Base-by-base conservation (phyloP, 768 basidiomycete species). In the Tephrocybe sp. region DNA sequence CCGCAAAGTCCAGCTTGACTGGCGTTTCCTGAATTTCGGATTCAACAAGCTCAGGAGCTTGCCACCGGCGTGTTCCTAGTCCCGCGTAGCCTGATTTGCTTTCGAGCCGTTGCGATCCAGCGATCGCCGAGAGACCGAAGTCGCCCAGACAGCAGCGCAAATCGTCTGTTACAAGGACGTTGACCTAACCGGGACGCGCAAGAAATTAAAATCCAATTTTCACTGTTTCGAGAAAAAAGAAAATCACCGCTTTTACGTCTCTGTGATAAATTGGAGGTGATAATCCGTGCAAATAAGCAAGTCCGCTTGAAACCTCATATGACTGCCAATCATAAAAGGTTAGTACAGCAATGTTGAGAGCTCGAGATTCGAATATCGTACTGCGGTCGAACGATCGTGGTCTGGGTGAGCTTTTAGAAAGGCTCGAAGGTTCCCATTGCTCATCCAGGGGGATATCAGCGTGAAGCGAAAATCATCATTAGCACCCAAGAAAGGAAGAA, bases 221-320 rank as follows among this genome's bases (percentile, higher is more conserved):
- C 9, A n/a, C 16, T 3, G 33, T 19, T 18, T 46, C 18, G 21
- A 31, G 7, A 24, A 41, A 1, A 3, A 30, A 27, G 2, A 12
- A 41, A 29, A 19, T 42, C 55, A 73, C 72, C 6, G 69, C 65
- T 58, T 72, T 73, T 39, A 75, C 59, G 48, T 75, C 74, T 34
- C 67, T 68, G 29, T 75, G 74, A 19, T 67, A 57, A 16, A 75
- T 62, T 4, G 69, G 72, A 18, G 74, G 74, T 42, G 63, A 57
- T 46, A 66, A 65, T 15, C 47, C 53, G 42, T 75, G 74, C 25
- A 75, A 52, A 42, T 75, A 72, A 33, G 61, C 60, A 16, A 74
- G 49, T 21, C 71, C 74, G 12, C 48, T 63, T 2, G 67, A 68
- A 25, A 71, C 62, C 43, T 75, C 58, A 29, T 45, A 48, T 10